These are phyloP conservation scores for Podila verticillata DNA, from an alignment of 192 early-diverging fungal genomes.

Conservation along the genomic window DNA sequence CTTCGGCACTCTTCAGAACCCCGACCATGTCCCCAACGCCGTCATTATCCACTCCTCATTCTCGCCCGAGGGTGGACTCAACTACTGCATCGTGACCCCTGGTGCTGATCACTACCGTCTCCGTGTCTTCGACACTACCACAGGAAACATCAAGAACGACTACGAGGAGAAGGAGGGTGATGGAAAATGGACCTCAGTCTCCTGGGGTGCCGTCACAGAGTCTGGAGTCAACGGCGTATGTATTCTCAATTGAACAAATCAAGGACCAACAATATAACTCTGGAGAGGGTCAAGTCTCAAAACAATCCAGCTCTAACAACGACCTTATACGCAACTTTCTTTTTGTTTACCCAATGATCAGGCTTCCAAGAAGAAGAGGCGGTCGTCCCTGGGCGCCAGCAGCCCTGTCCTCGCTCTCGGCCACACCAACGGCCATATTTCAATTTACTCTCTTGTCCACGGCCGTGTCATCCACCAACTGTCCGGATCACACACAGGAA, in stretches of 20 bases:
- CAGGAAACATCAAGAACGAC: slow-evolving; percentile 61
- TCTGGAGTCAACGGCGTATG: slow-evolving; percentile 39
- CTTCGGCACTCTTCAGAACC: slow-evolving; percentile 52
- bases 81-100: slow-evolving; percentile 64
- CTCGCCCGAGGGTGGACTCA: slow-evolving; percentile 47
- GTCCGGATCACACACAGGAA: slow-evolving; percentile 55
- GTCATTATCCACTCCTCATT: slow-evolving; percentile 52
- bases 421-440: slow-evolving; percentile 57
- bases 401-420: slow-evolving; percentile 61
- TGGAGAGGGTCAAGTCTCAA: too few relatives aligned
- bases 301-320: not conserved
- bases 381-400: slow-evolving; percentile 6
- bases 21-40: slow-evolving; percentile 44
- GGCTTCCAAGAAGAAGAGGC: slow-evolving; percentile 53
- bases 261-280: too few relatives aligned
- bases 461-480: slow-evolving; percentile 56
- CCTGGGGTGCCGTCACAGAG: slow-evolving; percentile 58
- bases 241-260: not conserved
- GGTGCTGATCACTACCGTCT: slow-evolving; percentile 65
- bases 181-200: slow-evolving; percentile 61
- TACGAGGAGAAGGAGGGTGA: slow-evolving; percentile 59
- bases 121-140: slow-evolving; percentile 62
- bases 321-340: not conserved
- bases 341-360: not conserved
- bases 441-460: slow-evolving; percentile 61